Base-by-base conservation (phyloP, 805 yeast genomes). In the Candida succiphila region DNA sequence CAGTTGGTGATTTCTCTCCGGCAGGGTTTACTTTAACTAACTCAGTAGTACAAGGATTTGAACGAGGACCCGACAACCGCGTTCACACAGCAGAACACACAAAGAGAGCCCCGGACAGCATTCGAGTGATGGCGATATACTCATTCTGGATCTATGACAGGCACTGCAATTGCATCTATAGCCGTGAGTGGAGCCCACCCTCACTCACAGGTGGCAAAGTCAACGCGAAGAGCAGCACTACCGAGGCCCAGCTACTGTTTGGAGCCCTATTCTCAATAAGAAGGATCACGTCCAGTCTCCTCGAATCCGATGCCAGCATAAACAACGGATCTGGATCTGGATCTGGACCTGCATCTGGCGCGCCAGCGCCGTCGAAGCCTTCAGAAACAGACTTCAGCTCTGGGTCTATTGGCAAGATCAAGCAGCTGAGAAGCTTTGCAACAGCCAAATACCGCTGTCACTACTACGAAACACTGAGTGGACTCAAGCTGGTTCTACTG, bases 141-240 rank as follows among this genome's bases (percentile, higher is more conserved):
- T 83, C 95, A 9, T 81, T 88, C 51, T 84, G 87, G 83, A 73
- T 89, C 35, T 89, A 81, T 52, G 96, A 89, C 54, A 71, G 92
- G 52, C 96, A 89, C 58, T 84, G 96, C 45, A 78, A 81, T 41
- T 88, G 97, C 55, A 75, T 89, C 15, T 89, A 74, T 57, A 72
- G 73, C 41, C 64, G 94, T 34, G 94, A 84, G 52, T 88, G 79
- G 78, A 25, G 31, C 15, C 31, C 14, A 24, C 14, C 14, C 15
- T 8, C 7, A 21, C 10, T 8, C 20, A 22, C 16, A 12, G 26
- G 14, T 3, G 70, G 69, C 2, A 52, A 65, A 0, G 55, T 59
- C 25, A 79, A 78, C 46, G 59, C 64, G 12, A 70, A 66, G 38
- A 77, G 75, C 48, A 67, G 71, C 29, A 79, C 78, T 31, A 86